phyloP scores from a whole-genome alignment of 176 grass and related monocot genomes.

The Raddia distichophylla region DNA sequence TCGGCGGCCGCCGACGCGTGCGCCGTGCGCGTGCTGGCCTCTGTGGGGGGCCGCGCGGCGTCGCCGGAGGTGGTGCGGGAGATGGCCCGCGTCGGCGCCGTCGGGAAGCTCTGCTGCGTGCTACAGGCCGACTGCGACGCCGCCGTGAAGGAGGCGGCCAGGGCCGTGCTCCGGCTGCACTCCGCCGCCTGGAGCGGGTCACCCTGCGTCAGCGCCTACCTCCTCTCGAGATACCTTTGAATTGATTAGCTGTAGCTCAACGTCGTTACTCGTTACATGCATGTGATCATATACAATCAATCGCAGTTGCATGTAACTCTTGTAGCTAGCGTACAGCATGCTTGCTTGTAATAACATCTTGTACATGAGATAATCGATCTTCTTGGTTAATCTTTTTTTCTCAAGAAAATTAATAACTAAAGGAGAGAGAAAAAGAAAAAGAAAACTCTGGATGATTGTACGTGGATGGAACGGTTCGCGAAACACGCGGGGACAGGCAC shows the following conservation, averaged over 20 bases:
- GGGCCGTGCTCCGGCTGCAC: constrained; percentile 54
- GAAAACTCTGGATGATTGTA: too few species aligned
- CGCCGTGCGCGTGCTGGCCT: constrained; percentile 52
- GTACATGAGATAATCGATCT: too few species aligned
- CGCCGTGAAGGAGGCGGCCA: constrained; percentile 45
- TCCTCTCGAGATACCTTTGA: constrained; percentile 51
- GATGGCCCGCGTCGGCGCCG: constrained; percentile 61
- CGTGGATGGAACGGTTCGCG: too few species aligned
- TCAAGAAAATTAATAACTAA: too few species aligned
- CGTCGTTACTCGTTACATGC: background rate
- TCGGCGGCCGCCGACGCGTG: constrained; percentile 43
- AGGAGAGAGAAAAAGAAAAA: too few species aligned
- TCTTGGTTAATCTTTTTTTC: too few species aligned
- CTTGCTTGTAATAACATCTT: too few species aligned
- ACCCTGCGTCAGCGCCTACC: constrained; percentile 58
- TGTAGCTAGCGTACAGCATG: too few species aligned
- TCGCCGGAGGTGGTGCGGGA: constrained; percentile 43
- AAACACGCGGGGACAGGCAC: too few species aligned
- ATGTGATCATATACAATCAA: background rate
- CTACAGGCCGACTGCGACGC: constrained; percentile 60
- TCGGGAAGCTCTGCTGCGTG: constrained; percentile 67
- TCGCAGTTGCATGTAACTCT: too few species aligned
- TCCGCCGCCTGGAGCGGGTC: constrained; percentile 56
- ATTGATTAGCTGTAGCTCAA: background rate
- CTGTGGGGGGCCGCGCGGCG: constrained; percentile 32